These are phyloP conservation scores for Blastomyces emzantsi DNA, from an alignment of 2,329 filamentous ascomycete genomes.

Conservation along the genomic window DNA sequence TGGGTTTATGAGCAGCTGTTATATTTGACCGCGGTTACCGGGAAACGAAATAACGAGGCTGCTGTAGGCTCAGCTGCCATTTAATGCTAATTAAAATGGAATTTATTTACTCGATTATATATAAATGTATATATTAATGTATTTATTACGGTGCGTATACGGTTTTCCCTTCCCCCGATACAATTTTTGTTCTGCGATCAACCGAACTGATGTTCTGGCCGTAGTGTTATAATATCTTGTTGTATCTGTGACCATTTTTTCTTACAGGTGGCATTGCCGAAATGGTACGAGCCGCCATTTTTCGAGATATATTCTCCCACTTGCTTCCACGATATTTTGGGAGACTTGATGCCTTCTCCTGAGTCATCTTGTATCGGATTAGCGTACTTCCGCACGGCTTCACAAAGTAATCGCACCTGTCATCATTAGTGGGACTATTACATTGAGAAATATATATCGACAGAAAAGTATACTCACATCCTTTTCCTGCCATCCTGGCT, in stretches of 20 bases:
- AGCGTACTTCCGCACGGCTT: slow-evolving; percentile 28
- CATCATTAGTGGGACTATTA: not conserved
- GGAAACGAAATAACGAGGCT: not conserved
- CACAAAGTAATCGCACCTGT: slow-evolving; percentile 34
- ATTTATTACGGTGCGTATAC: not conserved
- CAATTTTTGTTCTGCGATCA: not conserved
- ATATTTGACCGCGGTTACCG: not conserved
- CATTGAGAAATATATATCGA: not conserved
- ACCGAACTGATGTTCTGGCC: slow-evolving; percentile 11
- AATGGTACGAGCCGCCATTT: slow-evolving; percentile 49
- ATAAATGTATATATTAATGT: not conserved
- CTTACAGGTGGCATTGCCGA: slow-evolving; percentile 54
- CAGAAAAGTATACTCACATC: slow-evolving; percentile 32
- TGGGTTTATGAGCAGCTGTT: not conserved
- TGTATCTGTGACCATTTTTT: slow-evolving; percentile 50
- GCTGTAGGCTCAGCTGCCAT: not conserved
- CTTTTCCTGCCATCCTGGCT: slow-evolving; percentile 35
- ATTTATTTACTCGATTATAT: not conserved
- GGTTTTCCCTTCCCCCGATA: not conserved
- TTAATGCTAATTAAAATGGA: not conserved
- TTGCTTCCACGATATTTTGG: slow-evolving; percentile 51
- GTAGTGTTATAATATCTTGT: slow-evolving; percentile 14
- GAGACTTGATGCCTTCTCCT: slow-evolving; percentile 17
- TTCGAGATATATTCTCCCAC: slow-evolving; percentile 46
- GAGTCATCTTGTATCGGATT: slow-evolving; percentile 14